Base-by-base conservation (phyloP, 176 grass and related monocot genomes). In the Hordeum marinum region DNA sequence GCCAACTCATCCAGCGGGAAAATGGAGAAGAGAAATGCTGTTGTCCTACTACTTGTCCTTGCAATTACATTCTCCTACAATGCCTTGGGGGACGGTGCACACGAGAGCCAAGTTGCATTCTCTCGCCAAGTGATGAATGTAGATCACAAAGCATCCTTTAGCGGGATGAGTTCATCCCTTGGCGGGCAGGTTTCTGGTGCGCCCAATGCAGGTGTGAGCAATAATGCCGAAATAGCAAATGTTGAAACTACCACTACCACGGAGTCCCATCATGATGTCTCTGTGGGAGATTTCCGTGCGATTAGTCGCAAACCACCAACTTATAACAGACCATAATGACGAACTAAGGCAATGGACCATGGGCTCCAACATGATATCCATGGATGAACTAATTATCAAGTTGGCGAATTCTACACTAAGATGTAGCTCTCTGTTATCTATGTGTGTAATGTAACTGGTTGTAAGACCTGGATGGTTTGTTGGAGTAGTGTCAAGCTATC, bases 241-340 rank as follows among this genome's bases (percentile, higher is more conserved):
- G 55, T 72, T 61, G 41, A 63, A 18, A 48, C 52, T 37, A 13
- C 72, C 0, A 82, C 83, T 14, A 65, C 88, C 20, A 50, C 78
- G 64, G 83, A 90, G 58, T 86, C 88, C 11, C 88, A 90, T 64
- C 88, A 77, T 78, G 83, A 72, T 7, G n/a, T 90, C 3, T 77
- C 88, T 14, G 55, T 72, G 1, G 79, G 72, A 43, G 54, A 82
- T 72, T 90, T 86, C 21, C 50, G 41, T 5, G 71, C 1, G 32
- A 54, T 77, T 34, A 77, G 64, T 20, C 67, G 42, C 10, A 12
- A 12, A 15, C 41, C 68, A 82, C 64, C 58, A 82, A 21, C 15
- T 75, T 62, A 85, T 50, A 85, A 62, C 31, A 85, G 68, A 23
- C 77, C 82, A 0, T 89, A 66, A 81, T 39, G n/a, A 59, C 8